These are phyloP conservation scores for Wickerhamiella infanticola DNA, from an alignment of 1,139 yeast species.

Conservation along the genomic window DNA sequence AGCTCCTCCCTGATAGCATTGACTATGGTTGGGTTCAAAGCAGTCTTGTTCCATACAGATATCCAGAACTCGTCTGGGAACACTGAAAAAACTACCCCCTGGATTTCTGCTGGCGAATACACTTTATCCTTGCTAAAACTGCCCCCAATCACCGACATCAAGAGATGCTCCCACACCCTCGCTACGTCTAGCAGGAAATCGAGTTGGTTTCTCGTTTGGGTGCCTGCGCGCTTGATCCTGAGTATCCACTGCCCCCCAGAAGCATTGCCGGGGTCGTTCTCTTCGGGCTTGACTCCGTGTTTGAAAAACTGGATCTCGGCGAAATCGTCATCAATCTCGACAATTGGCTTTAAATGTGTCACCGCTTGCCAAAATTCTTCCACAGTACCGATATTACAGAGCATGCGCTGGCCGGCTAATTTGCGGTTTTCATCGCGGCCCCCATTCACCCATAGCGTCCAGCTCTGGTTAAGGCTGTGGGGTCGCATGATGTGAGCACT, in stretches of 20 bases:
- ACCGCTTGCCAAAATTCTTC: constrained; percentile 51
- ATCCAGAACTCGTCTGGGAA: constrained; percentile 25
- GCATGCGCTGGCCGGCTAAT: constrained; percentile 2
- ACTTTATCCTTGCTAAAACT: constrained; percentile 14
- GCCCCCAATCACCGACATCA: constrained; percentile 23
- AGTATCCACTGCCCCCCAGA: constrained; percentile 57
- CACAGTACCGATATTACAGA: constrained; percentile 28
- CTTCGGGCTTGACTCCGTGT: constrained; percentile 49
- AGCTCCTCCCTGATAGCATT: constrained; percentile 5
- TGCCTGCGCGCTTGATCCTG: constrained; percentile 25
- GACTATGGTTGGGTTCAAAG: constrained; percentile 7
- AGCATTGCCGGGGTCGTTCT: constrained; percentile 55
- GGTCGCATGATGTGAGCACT: too few relatives aligned
- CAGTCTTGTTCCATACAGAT: constrained; percentile 22
- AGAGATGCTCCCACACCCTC: constrained; percentile 22
- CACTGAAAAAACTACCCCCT: constrained; percentile 25
- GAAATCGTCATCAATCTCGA: constrained; percentile 14
- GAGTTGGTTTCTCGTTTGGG: constrained; percentile 7
- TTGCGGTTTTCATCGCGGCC: too few relatives aligned
- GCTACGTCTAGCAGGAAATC: constrained; percentile 19
- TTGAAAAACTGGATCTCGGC: constrained; percentile 45
- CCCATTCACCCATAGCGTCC: too few relatives aligned
- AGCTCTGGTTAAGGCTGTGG: too few relatives aligned
- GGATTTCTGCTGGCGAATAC: constrained; percentile 19
- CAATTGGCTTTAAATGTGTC: constrained; percentile 29